Evolutionary conservation across 139 green algal genomes (phyloP).

Genomic region (Chlorokybus atmophyticus): DNA sequence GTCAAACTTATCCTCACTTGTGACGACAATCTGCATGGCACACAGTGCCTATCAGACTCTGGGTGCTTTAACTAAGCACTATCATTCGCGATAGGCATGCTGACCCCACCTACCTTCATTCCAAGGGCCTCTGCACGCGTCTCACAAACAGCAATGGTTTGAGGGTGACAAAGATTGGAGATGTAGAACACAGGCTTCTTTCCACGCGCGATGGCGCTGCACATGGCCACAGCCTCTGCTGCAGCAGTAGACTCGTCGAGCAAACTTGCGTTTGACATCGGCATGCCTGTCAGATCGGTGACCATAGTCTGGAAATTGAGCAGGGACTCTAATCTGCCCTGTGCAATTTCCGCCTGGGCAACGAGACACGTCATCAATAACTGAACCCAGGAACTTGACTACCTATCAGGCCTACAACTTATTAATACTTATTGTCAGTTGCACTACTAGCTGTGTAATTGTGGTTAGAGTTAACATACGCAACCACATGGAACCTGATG

Average conservation of each 20-base stretch:
- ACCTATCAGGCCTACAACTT: too few species aligned
- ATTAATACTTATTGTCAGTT: too few species aligned
- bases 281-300: conserved; percentile 79
- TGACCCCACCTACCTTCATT: too few species aligned
- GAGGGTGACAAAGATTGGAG: conserved; percentile 82
- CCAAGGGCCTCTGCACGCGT: conserved; percentile 90
- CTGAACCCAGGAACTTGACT: too few species aligned
- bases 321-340: conserved; percentile 84
- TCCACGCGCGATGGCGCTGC: conserved; percentile 67
- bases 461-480: too few species aligned
- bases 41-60: too few species aligned
- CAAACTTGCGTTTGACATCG: conserved; percentile 83
- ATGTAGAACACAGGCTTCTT: conserved; percentile 97
- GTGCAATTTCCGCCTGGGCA: conserved; percentile 43
- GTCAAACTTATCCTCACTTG: conserved; percentile 29
- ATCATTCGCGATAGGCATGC: too few species aligned
- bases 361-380: too few species aligned
- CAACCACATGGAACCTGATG: too few species aligned
- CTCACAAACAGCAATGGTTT: conserved; percentile 91
- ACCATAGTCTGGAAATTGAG: conserved; percentile 99
- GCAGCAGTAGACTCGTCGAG: conserved; percentile 96
- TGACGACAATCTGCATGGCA: conserved; percentile 60
- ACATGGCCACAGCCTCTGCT: conserved; percentile 99
- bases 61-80: too few species aligned
- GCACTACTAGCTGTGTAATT: too few species aligned